Conservation (phyloP, 805 yeast species). For the Kockiozyma suomiensis region DNA sequence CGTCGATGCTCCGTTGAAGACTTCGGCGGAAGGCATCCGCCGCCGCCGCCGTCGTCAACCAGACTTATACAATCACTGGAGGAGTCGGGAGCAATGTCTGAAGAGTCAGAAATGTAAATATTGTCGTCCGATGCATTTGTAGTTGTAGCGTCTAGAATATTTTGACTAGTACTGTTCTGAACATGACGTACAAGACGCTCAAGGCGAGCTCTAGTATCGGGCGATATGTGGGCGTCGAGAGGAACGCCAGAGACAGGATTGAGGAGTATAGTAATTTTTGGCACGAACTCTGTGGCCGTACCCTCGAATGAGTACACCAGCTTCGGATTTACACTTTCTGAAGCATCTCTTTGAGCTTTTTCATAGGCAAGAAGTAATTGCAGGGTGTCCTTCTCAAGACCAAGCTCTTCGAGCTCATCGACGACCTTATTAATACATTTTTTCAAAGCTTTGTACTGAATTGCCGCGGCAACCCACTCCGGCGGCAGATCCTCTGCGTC, state of each 20-base stretch:
- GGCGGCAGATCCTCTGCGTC: conserved; percentile 63
- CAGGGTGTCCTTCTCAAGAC: conserved; percentile 53
- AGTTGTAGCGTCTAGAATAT: background rate
- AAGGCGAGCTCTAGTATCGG: conserved; percentile 22
- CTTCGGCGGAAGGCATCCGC: background rate
- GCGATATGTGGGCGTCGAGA: conserved; percentile 27
- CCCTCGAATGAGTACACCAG: conserved; percentile 35
- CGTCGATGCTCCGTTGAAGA: background rate
- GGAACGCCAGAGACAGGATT: conserved; percentile 33
- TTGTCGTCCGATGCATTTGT: background rate
- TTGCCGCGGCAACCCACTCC: conserved; percentile 69
- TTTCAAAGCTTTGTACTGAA: conserved; percentile 70
- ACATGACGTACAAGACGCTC: conserved; percentile 18
- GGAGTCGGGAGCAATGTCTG: background rate
- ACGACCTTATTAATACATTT: conserved; percentile 69
- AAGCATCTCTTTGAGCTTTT: conserved; percentile 18
- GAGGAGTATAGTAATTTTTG: conserved; percentile 36
- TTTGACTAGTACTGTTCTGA: conserved; percentile 16
- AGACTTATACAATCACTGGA: conserved; percentile 1
- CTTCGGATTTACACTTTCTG: conserved; percentile 13
- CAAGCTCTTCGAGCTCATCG: conserved; percentile 60
- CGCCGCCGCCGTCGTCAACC: conserved; percentile 5
- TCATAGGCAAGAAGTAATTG: conserved; percentile 37
- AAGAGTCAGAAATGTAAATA: conserved; percentile 2
- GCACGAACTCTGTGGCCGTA: conserved; percentile 36